These are phyloP conservation scores for Botryosphaeria agaves DNA, from an alignment of 2,329 filamentous ascomycete species.

Conservation along the genomic window DNA sequence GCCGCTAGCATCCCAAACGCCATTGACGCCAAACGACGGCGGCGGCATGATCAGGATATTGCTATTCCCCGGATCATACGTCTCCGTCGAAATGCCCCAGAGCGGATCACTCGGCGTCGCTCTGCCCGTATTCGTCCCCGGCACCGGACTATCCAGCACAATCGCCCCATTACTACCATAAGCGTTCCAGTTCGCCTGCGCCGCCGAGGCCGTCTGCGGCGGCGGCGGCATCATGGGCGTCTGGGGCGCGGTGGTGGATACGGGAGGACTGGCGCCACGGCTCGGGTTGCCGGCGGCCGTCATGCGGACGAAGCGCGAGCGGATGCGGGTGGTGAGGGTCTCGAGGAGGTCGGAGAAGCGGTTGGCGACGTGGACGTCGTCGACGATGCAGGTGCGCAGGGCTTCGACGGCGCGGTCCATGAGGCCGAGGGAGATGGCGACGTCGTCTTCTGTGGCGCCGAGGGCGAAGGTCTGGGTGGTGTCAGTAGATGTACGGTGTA, in stretches of 20 bases:
- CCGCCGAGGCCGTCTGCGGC: constrained; percentile 3
- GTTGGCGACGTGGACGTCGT: constrained; percentile 73
- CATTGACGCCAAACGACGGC: constrained; percentile 13
- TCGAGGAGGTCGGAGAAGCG: constrained; percentile 72
- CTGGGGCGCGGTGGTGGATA: constrained; percentile 1
- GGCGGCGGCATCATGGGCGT: background rate
- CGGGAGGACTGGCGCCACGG: constrained; percentile 4
- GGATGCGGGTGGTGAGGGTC: constrained; percentile 55
- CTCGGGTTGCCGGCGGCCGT: constrained; percentile 33
- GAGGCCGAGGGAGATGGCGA: constrained; percentile 55
- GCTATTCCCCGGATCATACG: constrained; percentile 25
- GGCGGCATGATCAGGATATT: constrained; percentile 31
- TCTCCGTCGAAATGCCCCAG: constrained; percentile 25
- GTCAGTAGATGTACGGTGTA: background rate
- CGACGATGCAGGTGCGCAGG: constrained; percentile 61
- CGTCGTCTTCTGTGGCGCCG: constrained; percentile 61
- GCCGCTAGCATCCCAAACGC: constrained; percentile 4
- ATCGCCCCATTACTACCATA: too few relatives aligned
- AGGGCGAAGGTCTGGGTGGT: constrained; percentile 52
- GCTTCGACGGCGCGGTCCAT: constrained; percentile 61
- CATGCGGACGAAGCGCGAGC: constrained; percentile 50
- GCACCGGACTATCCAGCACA: background rate
- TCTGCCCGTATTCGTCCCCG: background rate
- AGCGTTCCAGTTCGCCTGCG: too few relatives aligned
- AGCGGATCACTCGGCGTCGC: constrained; percentile 14